Evolutionary conservation across 2,329 filamentous ascomycete genomes (phyloP), one percentile per base, ranked within the genome.

Genomic region (Sarocladium kiliense): DNA sequence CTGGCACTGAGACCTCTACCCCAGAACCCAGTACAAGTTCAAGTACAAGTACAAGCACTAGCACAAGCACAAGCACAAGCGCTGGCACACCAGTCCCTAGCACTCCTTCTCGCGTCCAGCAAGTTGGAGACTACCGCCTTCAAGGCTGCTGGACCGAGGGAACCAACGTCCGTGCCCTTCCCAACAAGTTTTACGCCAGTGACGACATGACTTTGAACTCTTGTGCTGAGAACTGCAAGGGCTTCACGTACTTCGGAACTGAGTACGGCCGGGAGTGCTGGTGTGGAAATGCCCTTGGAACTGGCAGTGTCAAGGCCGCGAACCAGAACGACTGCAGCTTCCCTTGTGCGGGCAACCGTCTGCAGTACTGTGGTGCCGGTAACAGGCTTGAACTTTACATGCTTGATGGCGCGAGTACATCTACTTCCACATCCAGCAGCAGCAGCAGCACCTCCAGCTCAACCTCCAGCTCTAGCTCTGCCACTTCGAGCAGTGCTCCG

Each of bases 251-350:
- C 55, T 72, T 71, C 45, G 70, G 68, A 0, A 56, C 60, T 2
- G 68, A 71, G 26, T 73, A 72, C 30, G 70, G 66, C 2, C 54
- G 68, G 0, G 70, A 74, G 54, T 74, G 72, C 54, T 74, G 67
- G 50, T 74, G 72, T 27, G 72, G 71, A 0, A 65, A 72, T 21
- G 56, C 47, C 1, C 57, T 73, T 2, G 65, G 64, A 2, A 55
- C 58, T 0, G 67, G 65, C 4, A 66, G 65, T 19, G 57, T 59
- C 16, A 59, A 64, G 30, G 66, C 67, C 1, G 50, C 55, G 5
- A 64, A 67, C 21, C 63, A 71, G 12, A 59, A 58, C 0, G 69
- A 71, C 10, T 73, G 71, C 56, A 66, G 63, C 2, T 66, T 70
- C 25, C 56, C 58, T 0, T 74, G 71, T 9, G 58, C 62, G 0